Evolutionary conservation across 805 yeast species (phyloP).

Genomic region (Lachancea waltii): DNA sequence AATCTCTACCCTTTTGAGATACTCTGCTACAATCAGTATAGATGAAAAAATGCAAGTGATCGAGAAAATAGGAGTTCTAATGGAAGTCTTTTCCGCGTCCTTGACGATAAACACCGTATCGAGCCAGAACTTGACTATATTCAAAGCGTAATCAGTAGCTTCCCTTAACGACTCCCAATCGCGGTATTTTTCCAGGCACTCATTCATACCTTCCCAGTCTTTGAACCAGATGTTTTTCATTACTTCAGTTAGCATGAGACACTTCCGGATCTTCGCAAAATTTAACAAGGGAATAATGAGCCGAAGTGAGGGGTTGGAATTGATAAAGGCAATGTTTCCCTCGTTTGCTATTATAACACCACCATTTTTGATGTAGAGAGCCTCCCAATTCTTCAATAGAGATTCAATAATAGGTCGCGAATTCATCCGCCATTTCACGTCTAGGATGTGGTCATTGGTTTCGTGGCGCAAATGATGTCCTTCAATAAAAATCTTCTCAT

Average conservation of each 20-base stretch:
- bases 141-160: slow-evolving; percentile 50
- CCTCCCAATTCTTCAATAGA: slow-evolving; percentile 63
- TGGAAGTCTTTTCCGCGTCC: slow-evolving; percentile 59
- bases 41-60: slow-evolving; percentile 64
- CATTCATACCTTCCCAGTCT: slow-evolving; percentile 65
- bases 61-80: slow-evolving; percentile 71
- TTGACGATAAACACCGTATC: slow-evolving; percentile 59
- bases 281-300: slow-evolving; percentile 59
- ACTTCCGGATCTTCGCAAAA: slow-evolving; percentile 60
- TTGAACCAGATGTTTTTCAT: slow-evolving; percentile 54
- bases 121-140: slow-evolving; percentile 62
- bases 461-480: slow-evolving; percentile 35
- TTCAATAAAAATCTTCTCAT: slow-evolving; percentile 56
- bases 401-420: slow-evolving; percentile 53
- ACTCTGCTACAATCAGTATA: slow-evolving; percentile 56
- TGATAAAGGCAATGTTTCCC: slow-evolving; percentile 32
- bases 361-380: slow-evolving; percentile 51
- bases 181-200: slow-evolving; percentile 39
- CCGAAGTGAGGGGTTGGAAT: slow-evolving; percentile 52
- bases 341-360: slow-evolving; percentile 54
- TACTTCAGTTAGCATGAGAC: slow-evolving; percentile 55
- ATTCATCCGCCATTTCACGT: slow-evolving; percentile 60
- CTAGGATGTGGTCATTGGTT: slow-evolving; percentile 38
- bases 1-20: slow-evolving; percentile 48
- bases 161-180: slow-evolving; percentile 63